phyloP scores from a whole-genome alignment of 306 rosid species.

The Potentilla sterilis region DNA sequence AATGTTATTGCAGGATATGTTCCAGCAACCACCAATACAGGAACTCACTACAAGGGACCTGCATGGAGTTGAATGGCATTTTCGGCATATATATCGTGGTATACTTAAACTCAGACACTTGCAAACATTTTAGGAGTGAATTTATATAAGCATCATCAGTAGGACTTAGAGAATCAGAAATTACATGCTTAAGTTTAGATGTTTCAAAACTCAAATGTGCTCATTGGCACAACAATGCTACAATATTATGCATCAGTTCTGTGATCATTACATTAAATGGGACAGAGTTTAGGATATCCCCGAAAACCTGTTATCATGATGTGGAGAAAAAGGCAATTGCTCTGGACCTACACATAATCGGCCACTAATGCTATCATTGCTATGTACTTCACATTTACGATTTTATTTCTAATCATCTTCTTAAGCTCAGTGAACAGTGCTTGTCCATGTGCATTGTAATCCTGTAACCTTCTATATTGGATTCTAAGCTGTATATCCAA shows the following conservation, averaged over 20 bases:
- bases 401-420: not conserved
- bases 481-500: slow-evolving; percentile 16
- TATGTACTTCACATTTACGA: not conserved
- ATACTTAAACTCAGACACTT: slow-evolving; percentile 19
- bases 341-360: not conserved
- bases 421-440: not conserved
- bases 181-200: not conserved
- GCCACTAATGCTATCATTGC: not conserved
- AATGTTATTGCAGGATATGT: slow-evolving; percentile 55
- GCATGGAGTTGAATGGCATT: slow-evolving; percentile 67
- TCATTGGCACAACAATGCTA: not conserved
- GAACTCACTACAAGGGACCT: slow-evolving; percentile 59
- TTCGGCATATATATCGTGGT: slow-evolving; percentile 71
- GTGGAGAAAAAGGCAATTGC: not conserved
- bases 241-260: not conserved
- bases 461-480: not conserved
- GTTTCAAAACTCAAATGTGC: not conserved
- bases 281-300: not conserved
- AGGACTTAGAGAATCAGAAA: not conserved
- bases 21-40: slow-evolving; percentile 49
- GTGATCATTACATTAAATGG: not conserved
- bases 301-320: not conserved
- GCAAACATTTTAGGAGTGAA: not conserved
- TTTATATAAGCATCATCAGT: not conserved
- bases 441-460: not conserved